phyloP scores from a whole-genome alignment of 352 stramenopile genomes.

The Globisporangium apiculatum region DNA sequence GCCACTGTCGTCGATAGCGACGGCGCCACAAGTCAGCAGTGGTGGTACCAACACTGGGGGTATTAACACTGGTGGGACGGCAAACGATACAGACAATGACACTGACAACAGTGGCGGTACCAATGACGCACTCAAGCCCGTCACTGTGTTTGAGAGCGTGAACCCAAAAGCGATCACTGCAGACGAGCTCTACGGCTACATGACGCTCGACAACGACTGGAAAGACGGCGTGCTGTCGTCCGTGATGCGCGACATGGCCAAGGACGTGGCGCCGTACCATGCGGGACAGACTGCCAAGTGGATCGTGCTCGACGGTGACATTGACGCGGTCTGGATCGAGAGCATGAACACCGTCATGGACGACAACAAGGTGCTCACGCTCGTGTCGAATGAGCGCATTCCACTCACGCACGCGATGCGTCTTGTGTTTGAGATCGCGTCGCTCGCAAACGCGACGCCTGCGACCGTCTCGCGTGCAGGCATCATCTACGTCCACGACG shows the following conservation, averaged over 20 bases:
- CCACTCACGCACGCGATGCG: constrained; percentile 94
- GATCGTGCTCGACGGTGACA: constrained; percentile 92
- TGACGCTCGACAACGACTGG: constrained; percentile 97
- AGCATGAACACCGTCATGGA: constrained; percentile 92
- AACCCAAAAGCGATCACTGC: constrained; percentile 94
- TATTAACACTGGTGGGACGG: no score
- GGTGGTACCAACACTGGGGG: no score
- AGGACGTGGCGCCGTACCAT: constrained; percentile 84
- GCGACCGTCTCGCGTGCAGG: constrained; percentile 95
- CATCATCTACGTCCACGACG: constrained; percentile 96
- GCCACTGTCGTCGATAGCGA: neutral
- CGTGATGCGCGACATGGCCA: constrained; percentile 97
- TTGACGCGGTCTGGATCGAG: constrained; percentile 94
- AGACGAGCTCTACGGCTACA: constrained; percentile 93
- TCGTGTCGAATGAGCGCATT: constrained; percentile 97
- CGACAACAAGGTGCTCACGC: constrained; percentile 92
- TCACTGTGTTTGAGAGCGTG: constrained; percentile 91
- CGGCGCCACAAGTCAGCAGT: no score
- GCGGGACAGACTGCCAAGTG: constrained; percentile 84
- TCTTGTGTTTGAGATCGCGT: constrained; percentile 97
- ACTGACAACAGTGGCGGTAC: constrained; percentile 19
- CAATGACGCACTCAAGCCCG: constrained; percentile 73
- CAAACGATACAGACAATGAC: no score
- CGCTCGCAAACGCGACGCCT: constrained; percentile 93
- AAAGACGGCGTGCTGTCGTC: constrained; percentile 95